Evolutionary conservation across 768 basidiomycete species (phyloP), one percentile per base, ranked within the genome.

Genomic region (Mycena chlorophos): DNA sequence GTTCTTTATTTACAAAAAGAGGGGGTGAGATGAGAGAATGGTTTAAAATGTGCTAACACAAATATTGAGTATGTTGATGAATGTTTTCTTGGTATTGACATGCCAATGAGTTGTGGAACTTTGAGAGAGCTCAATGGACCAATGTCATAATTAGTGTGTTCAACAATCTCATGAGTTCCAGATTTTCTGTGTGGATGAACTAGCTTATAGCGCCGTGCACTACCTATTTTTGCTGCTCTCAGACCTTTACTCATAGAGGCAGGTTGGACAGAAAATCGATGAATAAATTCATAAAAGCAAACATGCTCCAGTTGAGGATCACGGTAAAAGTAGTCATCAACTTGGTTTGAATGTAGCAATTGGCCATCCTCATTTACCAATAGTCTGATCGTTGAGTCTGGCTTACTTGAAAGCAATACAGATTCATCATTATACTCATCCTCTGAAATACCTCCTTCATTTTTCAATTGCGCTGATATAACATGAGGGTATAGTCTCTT

Each of bases 221-320:
- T 10, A 14, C 40, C 40, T 8, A 16, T 8, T 42, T 22, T 42
- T 8, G 40, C 6, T 25, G 39, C 6, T 31, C 53, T 46, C 20
- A 62, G 28, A 3, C 3, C 55, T 39, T 45, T 61, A n/a, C n/a
- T n/a, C n/a, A n/a, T n/a, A n/a, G n/a, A 19, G 20, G 40, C 6
- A 3, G 19, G 49, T 25, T 65, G 52, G 37, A 54, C 40, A 52
- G 30, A 8, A 43, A 61, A 42, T n/a, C 49, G 30, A 8, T 48
- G 37, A n/a, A 57, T 58, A 57, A 69, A 72, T 37, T 73, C 66
- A 55, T 65, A 71, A 47, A 71, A 72, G n/a, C 19, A 48, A 29
- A 69, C 52, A 39, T 68, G 12, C 2, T 12, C 0, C 6, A 73
- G 49, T 0, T 16, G 12, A 17, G 23, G 34, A 28, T 46, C 56